phyloP scores from a whole-genome alignment of 352 stramenopile genomes.

The Phytophthora colocasiae region DNA sequence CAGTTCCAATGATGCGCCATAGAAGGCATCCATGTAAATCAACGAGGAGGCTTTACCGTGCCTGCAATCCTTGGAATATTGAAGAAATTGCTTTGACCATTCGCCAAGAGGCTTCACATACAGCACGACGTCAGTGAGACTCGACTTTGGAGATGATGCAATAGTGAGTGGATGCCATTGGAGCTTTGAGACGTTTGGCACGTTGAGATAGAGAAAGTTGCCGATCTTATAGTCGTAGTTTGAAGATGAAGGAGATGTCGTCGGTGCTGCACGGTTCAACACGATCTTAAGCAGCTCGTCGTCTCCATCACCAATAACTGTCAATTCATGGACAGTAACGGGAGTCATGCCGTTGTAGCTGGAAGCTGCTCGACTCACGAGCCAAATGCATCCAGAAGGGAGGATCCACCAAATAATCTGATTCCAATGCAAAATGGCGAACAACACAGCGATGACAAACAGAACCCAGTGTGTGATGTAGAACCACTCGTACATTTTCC shows the following conservation, averaged over 20 bases:
- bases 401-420: constrained; percentile 2
- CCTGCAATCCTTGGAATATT: background rate
- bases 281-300: background rate
- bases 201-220: background rate
- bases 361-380: background rate
- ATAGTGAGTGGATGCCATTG: background rate
- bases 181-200: background rate
- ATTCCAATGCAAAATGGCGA: constrained; percentile 2
- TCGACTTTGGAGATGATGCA: constrained; percentile 1
- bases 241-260: background rate
- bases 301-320: background rate
- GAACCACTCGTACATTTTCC: background rate
- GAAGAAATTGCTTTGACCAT: background rate
- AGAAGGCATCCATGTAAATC: background rate
- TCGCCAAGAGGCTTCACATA: background rate
- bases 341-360: background rate
- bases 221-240: background rate
- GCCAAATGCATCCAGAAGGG: background rate
- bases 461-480: constrained; percentile 1
- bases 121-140: background rate
- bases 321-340: background rate
- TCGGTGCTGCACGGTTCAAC: background rate
- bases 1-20: background rate
- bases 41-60: background rate
- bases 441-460: background rate